Percentiles rank a stretch among this genome's conserved stretches.
Evolutionary conservation across 2,329 filamentous ascomycete genomes (phyloP).

Genomic region (Aureobasidium sp.): DNA sequence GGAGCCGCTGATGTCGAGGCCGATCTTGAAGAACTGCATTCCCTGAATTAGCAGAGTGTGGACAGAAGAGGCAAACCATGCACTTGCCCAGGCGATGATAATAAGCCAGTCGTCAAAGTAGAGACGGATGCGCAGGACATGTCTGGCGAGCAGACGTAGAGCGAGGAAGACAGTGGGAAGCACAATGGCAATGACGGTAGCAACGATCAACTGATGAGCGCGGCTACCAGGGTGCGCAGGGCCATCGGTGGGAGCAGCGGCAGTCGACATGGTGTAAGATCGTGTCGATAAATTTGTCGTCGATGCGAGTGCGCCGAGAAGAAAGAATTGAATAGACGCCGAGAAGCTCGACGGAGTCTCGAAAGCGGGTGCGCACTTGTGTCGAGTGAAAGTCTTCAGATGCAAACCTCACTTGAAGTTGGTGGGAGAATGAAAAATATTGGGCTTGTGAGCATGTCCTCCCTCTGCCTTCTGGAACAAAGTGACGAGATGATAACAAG

Average conservation of each 20-base stretch:
- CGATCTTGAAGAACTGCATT: constrained; percentile 15
- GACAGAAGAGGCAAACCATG: neutral
- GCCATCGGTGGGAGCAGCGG: neutral
- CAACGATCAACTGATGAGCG: constrained; percentile 12
- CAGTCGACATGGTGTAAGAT: neutral
- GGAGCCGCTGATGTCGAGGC: constrained; percentile 16
- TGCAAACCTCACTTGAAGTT: neutral
- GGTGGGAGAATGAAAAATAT: neutral
- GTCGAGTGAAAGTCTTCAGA: neutral
- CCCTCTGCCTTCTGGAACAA: neutral
- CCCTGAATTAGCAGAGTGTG: neutral
- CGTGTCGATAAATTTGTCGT: neutral
- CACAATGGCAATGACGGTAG: constrained; percentile 14
- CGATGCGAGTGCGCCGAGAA: neutral
- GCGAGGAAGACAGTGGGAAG: constrained; percentile 13
- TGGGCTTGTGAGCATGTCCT: neutral
- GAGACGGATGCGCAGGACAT: constrained; percentile 12
- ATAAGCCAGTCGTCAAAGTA: constrained; percentile 18
- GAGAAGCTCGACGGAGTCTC: neutral
- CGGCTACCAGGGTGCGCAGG: neutral
- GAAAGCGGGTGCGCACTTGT: neutral
- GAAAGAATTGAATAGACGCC: neutral
- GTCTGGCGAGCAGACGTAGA: constrained; percentile 14
- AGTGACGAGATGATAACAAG: neutral
- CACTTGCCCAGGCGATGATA: constrained; percentile 8